phyloP scores from a whole-genome alignment of 2,329 filamentous ascomycete species.

The Fusarium sp. region DNA sequence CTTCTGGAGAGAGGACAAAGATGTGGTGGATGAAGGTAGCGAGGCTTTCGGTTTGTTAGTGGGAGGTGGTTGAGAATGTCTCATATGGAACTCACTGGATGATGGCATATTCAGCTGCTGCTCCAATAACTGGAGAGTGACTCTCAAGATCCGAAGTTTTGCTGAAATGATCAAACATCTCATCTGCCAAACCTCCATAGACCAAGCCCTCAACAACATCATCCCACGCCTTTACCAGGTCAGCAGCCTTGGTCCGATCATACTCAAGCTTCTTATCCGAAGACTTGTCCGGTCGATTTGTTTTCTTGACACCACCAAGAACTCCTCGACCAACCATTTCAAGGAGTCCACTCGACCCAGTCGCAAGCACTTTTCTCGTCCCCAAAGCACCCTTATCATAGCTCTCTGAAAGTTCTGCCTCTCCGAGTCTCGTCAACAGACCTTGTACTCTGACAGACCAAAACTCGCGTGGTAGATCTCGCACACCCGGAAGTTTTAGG shows the following conservation, averaged over 20 bases:
- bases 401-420: slow-evolving; percentile 79
- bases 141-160: slow-evolving; percentile 70
- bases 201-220: slow-evolving; percentile 72
- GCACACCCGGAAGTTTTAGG: slow-evolving; percentile 72
- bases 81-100: slow-evolving; percentile 66
- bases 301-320: slow-evolving; percentile 61
- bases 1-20: slow-evolving; percentile 77
- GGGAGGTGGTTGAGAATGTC: not conserved
- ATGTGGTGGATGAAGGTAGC: slow-evolving; percentile 79
- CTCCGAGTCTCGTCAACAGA: slow-evolving; percentile 68
- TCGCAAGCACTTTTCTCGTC: slow-evolving; percentile 77
- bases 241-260: slow-evolving; percentile 65
- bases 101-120: slow-evolving; percentile 71
- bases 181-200: slow-evolving; percentile 73
- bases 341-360: slow-evolving; percentile 73
- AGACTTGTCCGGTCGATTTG: not conserved
- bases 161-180: slow-evolving; percentile 68
- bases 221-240: slow-evolving; percentile 71
- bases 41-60: slow-evolving; percentile 57
- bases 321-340: slow-evolving; percentile 75
- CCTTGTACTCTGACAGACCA: slow-evolving; percentile 71
- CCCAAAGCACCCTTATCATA: slow-evolving; percentile 83
- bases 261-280: slow-evolving; percentile 53
- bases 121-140: slow-evolving; percentile 69
- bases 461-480: slow-evolving; percentile 69